phyloP scores from a whole-genome alignment of 768 basidiomycete genomes.

The Lyophyllum semitale region DNA sequence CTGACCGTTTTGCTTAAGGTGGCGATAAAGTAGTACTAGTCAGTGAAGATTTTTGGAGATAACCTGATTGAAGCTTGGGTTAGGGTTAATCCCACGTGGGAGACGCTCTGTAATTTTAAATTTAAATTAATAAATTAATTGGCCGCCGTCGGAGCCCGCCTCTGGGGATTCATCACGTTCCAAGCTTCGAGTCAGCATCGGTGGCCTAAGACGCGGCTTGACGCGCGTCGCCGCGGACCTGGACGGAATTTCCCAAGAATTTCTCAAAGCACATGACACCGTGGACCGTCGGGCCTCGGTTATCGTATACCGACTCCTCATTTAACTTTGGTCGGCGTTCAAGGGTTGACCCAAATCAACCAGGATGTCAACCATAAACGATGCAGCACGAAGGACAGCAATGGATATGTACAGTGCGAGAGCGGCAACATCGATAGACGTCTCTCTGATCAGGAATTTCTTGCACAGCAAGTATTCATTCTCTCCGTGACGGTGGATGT shows the following conservation, averaged over 20 bases:
- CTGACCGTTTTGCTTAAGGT: conserved; percentile 8
- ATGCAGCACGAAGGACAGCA: conserved; percentile 47
- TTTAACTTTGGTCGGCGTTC: too few relatives aligned
- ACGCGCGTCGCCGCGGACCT: too few relatives aligned
- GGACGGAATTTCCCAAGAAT: too few relatives aligned
- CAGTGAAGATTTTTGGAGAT: conserved; percentile 11
- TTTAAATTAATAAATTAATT: too few relatives aligned
- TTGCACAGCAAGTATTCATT: conserved; percentile 45
- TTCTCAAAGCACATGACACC: too few relatives aligned
- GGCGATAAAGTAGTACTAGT: background rate
- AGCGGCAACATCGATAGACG: conserved; percentile 39
- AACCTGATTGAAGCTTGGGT: conserved; percentile 9
- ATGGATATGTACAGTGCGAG: conserved; percentile 57
- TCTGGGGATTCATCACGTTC: too few relatives aligned
- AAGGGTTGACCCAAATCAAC: too few relatives aligned
- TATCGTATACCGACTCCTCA: background rate
- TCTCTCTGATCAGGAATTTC: conserved; percentile 46
- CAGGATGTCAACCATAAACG: conserved; percentile 18
- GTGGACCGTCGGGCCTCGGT: background rate
- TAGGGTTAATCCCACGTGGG: conserved; percentile 4
- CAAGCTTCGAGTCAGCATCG: too few relatives aligned
- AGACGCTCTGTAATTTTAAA: too few relatives aligned
- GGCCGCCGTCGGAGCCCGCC: too few relatives aligned
- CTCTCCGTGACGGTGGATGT: background rate
- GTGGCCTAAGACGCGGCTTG: too few relatives aligned